Evolutionary conservation across 208 protist species (phyloP).

Genomic region (Acanthamoeba divionensis): DNA sequence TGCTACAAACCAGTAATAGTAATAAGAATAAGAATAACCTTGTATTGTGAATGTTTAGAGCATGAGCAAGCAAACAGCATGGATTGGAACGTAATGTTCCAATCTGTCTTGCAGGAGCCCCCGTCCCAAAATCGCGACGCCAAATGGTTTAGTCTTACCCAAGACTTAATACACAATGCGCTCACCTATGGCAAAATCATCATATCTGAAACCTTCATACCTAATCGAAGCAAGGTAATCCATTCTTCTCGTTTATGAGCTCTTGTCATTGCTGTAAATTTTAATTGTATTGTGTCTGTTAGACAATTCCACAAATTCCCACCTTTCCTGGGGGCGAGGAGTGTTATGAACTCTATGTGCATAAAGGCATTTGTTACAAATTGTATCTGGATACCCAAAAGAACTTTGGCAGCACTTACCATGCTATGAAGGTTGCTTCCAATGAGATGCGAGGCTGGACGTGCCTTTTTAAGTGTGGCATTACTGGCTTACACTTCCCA

Average conservation of each 20-base stretch:
- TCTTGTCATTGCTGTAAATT: too few species aligned
- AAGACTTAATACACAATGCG: slow-evolving; percentile 53
- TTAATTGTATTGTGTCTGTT: too few species aligned
- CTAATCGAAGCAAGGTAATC: slow-evolving; percentile 25
- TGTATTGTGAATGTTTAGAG: neutral
- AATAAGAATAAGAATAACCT: too few species aligned
- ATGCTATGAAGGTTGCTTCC: slow-evolving; percentile 52
- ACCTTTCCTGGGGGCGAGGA: slow-evolving; percentile 15
- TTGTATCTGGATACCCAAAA: slow-evolving; percentile 50
- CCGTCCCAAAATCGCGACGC: neutral
- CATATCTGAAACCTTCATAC: slow-evolving; percentile 53
- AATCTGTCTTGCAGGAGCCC: slow-evolving; percentile 18
- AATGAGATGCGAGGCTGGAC: slow-evolving; percentile 39
- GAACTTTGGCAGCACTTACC: slow-evolving; percentile 43
- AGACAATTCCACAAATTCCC: slow-evolving; percentile 22
- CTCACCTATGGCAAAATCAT: slow-evolving; percentile 54
- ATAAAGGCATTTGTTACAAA: slow-evolving; percentile 51
- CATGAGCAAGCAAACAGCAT: slow-evolving; percentile 42
- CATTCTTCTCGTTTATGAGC: too few species aligned
- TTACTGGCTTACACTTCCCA: slow-evolving; percentile 21
- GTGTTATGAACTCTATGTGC: slow-evolving; percentile 24
- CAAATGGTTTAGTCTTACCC: slow-evolving; percentile 28
- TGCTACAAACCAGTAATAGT: too few species aligned
- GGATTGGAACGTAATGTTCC: slow-evolving; percentile 53
- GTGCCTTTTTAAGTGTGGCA: neutral